phyloP scores from a whole-genome alignment of 257 asterid species.

The Primulina eburnea region DNA sequence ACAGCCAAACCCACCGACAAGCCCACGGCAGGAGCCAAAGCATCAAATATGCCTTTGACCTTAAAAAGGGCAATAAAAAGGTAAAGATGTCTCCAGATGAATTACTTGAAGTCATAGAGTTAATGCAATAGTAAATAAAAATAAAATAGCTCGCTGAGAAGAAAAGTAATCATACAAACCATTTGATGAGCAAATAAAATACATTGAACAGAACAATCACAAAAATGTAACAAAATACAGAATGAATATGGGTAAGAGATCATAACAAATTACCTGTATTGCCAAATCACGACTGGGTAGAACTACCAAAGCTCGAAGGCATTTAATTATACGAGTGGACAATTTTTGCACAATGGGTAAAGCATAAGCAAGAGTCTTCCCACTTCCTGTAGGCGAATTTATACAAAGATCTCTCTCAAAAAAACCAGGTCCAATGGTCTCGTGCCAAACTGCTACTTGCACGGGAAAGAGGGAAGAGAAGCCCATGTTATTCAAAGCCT shows the following conservation, averaged over 20 bases:
- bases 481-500: constrained; percentile 59
- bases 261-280: constrained; percentile 52
- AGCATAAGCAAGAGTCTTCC: constrained; percentile 87
- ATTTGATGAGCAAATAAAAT: background rate
- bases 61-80: constrained; percentile 28
- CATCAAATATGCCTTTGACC: constrained; percentile 83
- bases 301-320: constrained; percentile 88
- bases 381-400: constrained; percentile 93
- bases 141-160: background rate
- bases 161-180: background rate
- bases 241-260: background rate
- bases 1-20: constrained; percentile 94
- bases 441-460: constrained; percentile 91
- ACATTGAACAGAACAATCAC: background rate
- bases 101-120: background rate
- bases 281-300: constrained; percentile 96
- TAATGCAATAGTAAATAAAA: background rate
- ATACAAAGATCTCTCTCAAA: constrained; percentile 80
- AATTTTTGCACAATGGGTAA: constrained; percentile 79
- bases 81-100: background rate
- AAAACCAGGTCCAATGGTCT: constrained; percentile 86
- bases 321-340: constrained; percentile 58
- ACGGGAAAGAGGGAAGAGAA: constrained; percentile 71
- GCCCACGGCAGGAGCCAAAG: constrained; percentile 90
- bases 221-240: background rate